These are phyloP conservation scores for Trametes punicea DNA, from an alignment of 768 basidiomycete genomes.

Conservation along the genomic window DNA sequence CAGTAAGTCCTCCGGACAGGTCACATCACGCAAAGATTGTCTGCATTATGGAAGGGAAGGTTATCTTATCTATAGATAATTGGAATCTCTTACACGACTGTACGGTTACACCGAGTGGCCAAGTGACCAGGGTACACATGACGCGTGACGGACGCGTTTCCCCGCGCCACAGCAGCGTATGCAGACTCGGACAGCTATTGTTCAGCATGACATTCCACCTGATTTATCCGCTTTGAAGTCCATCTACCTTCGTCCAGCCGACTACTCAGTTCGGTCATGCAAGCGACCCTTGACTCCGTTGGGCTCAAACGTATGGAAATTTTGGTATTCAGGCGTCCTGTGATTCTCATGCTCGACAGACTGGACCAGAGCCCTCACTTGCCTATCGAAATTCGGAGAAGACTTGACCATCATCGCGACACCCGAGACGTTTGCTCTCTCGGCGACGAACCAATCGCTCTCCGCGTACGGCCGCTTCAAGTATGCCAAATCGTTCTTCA, in stretches of 20 bases:
- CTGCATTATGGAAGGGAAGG: too few species aligned
- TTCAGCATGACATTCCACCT: too few species aligned
- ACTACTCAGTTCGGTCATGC: too few species aligned
- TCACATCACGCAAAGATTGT: too few species aligned
- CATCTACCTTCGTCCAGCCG: too few species aligned
- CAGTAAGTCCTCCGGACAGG: too few species aligned
- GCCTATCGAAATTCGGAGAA: conserved; percentile 80
- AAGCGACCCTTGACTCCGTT: conserved; percentile 59
- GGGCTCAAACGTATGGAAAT: conserved; percentile 47
- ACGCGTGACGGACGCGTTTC: not conserved
- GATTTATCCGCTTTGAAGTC: too few species aligned
- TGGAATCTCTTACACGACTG: too few species aligned
- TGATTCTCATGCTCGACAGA: conserved; percentile 39
- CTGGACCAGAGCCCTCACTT: conserved; percentile 70
- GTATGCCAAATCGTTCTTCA: conserved; percentile 67
- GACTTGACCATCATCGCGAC: conserved; percentile 70
- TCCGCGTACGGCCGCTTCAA: conserved; percentile 82
- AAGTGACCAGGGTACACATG: not conserved
- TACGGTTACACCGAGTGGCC: too few species aligned
- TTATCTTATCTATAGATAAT: too few species aligned
- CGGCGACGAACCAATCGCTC: conserved; percentile 74
- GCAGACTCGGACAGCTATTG: too few species aligned
- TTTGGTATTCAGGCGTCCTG: not conserved
- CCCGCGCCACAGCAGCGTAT: too few species aligned
- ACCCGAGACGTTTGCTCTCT: conserved; percentile 56